Conservation (phyloP, 2,329 filamentous ascomycete genomes). For the Fusarium cyanostomum region DNA sequence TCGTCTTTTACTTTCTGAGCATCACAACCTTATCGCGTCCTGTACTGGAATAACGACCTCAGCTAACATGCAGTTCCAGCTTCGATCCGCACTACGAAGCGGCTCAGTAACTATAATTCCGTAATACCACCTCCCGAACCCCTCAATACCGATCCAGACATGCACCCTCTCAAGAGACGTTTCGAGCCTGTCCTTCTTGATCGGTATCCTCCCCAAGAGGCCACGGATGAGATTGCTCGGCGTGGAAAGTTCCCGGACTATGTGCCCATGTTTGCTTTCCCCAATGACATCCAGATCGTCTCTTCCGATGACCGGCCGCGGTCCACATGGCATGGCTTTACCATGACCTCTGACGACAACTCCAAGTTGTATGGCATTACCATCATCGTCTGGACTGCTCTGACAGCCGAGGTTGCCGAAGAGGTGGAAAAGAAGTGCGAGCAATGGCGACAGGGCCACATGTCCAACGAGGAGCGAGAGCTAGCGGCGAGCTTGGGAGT, state of each 20-base stretch:
- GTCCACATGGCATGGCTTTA: conserved; percentile 99
- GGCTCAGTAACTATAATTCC: conserved; percentile 97
- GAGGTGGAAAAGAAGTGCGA: conserved; percentile 86
- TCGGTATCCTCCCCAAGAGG: conserved; percentile 86
- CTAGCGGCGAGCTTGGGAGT: conserved; percentile 91
- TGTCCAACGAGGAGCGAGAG: conserved; percentile 91
- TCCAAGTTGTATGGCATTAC: conserved; percentile 92
- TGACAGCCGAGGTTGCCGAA: conserved; percentile 83
- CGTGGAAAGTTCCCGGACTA: conserved; percentile 94
- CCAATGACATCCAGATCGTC: conserved; percentile 96
- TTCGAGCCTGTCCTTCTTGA: conserved; percentile 98
- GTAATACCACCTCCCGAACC: conserved; percentile 95
- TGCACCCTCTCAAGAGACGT: conserved; percentile 92
- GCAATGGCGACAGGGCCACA: conserved; percentile 83
- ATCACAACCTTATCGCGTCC: background rate
- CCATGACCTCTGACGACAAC: conserved; percentile 94
- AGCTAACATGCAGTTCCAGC: conserved; percentile 53
- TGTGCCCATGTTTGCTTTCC: conserved; percentile 99
- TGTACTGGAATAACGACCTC: background rate
- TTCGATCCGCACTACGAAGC: conserved; percentile 79
- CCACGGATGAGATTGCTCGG: conserved; percentile 80
- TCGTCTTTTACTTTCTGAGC: conserved; percentile 1
- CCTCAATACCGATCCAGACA: conserved; percentile 86
- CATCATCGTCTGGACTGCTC: conserved; percentile 90
- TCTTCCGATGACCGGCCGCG: conserved; percentile 92